phyloP scores from a whole-genome alignment of 1,139 yeast species.

The Trichomonascaceae sp. region DNA sequence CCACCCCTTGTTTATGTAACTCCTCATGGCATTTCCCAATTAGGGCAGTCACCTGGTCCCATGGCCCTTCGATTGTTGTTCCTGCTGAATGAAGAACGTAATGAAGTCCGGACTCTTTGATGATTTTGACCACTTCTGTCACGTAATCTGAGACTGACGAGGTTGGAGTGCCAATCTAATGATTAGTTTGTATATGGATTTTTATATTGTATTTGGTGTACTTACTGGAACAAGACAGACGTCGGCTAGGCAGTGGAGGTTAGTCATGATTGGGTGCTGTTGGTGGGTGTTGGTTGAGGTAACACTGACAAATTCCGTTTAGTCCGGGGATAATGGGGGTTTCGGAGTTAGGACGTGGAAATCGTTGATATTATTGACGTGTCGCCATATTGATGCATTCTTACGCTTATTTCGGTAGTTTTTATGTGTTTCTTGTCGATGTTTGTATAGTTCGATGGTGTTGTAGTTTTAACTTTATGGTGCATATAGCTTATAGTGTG shows the following conservation, averaged over 20 bases:
- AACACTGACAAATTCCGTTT: not conserved
- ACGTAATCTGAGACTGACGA: slow-evolving; percentile 80
- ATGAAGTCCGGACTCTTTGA: slow-evolving; percentile 54
- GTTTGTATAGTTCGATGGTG: no score
- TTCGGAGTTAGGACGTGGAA: not conserved
- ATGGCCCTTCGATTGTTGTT: slow-evolving; percentile 87
- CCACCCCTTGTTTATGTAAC: slow-evolving; percentile 62
- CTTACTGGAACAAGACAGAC: slow-evolving; percentile 72
- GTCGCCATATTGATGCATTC: no score
- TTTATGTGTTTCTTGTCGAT: no score
- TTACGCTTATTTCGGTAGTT: no score
- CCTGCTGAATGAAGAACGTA: slow-evolving; percentile 84
- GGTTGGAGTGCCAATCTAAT: slow-evolving; percentile 64
- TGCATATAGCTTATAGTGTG: no score
- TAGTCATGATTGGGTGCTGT: slow-evolving; percentile 35
- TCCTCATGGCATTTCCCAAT: slow-evolving; percentile 75
- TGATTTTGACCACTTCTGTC: slow-evolving; percentile 57
- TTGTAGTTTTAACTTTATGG: no score
- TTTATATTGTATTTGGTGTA: not conserved
- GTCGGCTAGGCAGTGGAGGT: slow-evolving; percentile 68
- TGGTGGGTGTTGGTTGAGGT: not conserved
- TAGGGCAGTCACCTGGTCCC: slow-evolving; percentile 75
- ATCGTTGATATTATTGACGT: not conserved
- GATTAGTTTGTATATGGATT: slow-evolving; percentile 4
- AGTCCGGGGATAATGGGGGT: not conserved